Percentiles rank a stretch among this genome's conserved stretches.
These are phyloP conservation scores for Chaetoceros tenuissimus DNA, from an alignment of 108 stramenopile species.

Conservation along the genomic window DNA sequence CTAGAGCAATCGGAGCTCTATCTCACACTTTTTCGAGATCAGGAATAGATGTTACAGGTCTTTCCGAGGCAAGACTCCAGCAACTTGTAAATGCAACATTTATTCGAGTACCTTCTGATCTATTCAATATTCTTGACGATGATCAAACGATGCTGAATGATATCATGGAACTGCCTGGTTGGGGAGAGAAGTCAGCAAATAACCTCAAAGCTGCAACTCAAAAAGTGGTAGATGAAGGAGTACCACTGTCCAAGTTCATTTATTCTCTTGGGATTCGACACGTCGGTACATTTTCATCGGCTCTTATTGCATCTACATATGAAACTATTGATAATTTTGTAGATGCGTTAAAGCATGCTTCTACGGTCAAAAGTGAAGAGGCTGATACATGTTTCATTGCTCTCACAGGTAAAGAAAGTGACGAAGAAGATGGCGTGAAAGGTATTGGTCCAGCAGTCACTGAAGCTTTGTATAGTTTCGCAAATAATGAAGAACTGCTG, in stretches of 20 bases:
- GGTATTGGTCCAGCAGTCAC: conserved; percentile 64
- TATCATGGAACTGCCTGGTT: conserved; percentile 49
- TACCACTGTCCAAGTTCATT: conserved; percentile 57
- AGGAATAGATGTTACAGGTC: conserved; percentile 67
- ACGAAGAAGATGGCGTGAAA: conserved; percentile 29
- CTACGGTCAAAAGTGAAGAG: background rate
- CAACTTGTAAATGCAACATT: conserved; percentile 41
- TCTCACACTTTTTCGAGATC: conserved; percentile 68
- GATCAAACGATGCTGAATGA: conserved; percentile 15
- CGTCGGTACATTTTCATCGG: conserved; percentile 59
- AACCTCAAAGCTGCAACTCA: conserved; percentile 39
- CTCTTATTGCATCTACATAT: conserved; percentile 51
- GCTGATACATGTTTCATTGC: too few relatives aligned
- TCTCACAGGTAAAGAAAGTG: background rate
- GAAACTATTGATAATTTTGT: conserved; percentile 47
- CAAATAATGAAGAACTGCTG: conserved; percentile 38
- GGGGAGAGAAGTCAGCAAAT: conserved; percentile 63
- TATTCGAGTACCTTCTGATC: conserved; percentile 56
- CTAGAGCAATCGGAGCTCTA: conserved; percentile 59
- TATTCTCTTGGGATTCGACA: conserved; percentile 68
- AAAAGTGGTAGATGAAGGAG: conserved; percentile 33
- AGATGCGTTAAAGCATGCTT: conserved; percentile 33
- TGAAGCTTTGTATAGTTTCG: conserved; percentile 40
- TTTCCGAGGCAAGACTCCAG: conserved; percentile 57
- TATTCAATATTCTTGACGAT: conserved; percentile 26